A percentile compares a stretch with the other conserved stretches of the same genome.
phyloP scores from a whole-genome alignment of 352 stramenopile species.

The Thalassiosira livingstoniorum region DNA sequence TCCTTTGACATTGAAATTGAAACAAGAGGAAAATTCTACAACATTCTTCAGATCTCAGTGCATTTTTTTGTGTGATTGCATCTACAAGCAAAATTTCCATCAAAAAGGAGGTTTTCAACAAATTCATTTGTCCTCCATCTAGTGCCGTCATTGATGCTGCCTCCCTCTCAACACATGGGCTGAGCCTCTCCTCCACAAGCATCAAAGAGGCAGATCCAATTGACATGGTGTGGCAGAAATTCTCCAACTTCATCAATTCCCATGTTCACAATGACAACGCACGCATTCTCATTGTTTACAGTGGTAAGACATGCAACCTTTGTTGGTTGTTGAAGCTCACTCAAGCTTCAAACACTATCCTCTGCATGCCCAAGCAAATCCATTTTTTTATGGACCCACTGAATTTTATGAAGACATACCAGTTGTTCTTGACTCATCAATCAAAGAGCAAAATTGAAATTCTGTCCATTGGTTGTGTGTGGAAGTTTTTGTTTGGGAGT shows the following conservation, averaged over 20 bases:
- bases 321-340: constrained; percentile 31
- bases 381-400: too few relatives aligned
- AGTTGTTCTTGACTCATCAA: constrained; percentile 1
- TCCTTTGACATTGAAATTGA: neutral
- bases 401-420: constrained; percentile 20
- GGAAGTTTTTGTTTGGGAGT: constrained; percentile 11
- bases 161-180: neutral
- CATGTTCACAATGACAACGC: constrained; percentile 25
- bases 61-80: neutral
- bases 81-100: neutral
- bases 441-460: constrained; percentile 26
- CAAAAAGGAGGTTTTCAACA: neutral
- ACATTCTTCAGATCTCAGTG: neutral
- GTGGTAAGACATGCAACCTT: neutral
- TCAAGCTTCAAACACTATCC: constrained; percentile 14
- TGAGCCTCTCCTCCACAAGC: neutral
- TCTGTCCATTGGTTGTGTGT: constrained; percentile 26
- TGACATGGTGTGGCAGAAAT: neutral
- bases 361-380: constrained; percentile 12
- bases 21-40: constrained; percentile 5
- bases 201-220: neutral
- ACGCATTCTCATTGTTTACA: constrained; percentile 35
- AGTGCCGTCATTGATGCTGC: neutral
- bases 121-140: neutral
- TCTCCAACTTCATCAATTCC: neutral